Evolutionary conservation across 2,329 filamentous ascomycete species (phyloP), one percentile per base, ranked within the genome.

Genomic region (Alternaria arborescens): DNA sequence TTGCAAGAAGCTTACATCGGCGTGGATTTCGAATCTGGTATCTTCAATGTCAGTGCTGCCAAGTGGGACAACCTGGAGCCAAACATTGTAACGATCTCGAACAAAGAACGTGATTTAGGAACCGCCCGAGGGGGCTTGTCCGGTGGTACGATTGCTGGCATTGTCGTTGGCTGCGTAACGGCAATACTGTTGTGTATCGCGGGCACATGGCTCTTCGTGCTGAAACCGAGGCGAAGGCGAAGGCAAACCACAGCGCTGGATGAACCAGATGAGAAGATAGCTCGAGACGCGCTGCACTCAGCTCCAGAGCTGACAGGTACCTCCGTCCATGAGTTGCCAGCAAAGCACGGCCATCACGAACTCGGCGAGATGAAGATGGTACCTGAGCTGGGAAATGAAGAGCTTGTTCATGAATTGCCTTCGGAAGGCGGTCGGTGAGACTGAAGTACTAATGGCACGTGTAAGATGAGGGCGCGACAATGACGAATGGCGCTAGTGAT

Each of bases 1-100:
- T 77, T 92, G 51, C 89, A 91, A 72, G 89, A 91, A 76, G 84
- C 88, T 1, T 83, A 83, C 55, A 60, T 83, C 28, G 77, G 73
- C 5, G 79, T 80, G 11, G 79, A 83, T 61, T 82, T 78, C 67
- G 80, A 82, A 54, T 70, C 75, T 24, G 65, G 71, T 8, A 74
- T 69, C 22, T 83, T 83, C 26, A 56, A 56, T 1, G 26, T 56
- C 36, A 56, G 53, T n/a, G 53, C 53, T 0, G 53, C 53, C 3
- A 56, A 0, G 26, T 56, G 53, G 54, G 54, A 43, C 1, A 22
- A 28, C 1, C 1, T 8, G 1, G 4, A 44, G 7, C 7, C 18
- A 16, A 16, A 44, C 1, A 44, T 44, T 2, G 4, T 44, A 5
- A 44, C 42, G 2, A 44, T 44, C 3, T 18, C 8, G 12, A 20